Conservation (phyloP, 2,329 filamentous ascomycete genomes). For the Fusarium anthophilum region DNA sequence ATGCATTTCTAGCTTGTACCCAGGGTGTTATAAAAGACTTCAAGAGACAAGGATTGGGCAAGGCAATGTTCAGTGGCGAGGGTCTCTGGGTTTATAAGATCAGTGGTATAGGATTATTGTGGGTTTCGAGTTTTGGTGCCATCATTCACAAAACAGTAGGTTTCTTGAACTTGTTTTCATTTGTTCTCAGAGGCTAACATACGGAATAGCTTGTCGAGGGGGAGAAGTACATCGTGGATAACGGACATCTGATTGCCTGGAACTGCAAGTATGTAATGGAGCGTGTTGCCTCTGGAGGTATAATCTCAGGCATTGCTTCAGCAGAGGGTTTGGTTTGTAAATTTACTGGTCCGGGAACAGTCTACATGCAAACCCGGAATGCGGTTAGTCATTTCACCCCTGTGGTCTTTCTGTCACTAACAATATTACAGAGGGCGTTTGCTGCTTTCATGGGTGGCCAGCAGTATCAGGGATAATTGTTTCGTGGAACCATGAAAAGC, state of each 20-base stretch:
- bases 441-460: constrained; percentile 62
- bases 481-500: background rate
- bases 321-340: constrained; percentile 94
- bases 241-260: constrained; percentile 95
- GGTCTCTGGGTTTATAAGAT: constrained; percentile 92
- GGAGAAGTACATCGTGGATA: constrained; percentile 92
- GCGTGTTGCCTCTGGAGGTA: constrained; percentile 87
- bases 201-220: constrained; percentile 63
- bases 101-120: constrained; percentile 80
- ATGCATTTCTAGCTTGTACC: constrained; percentile 86
- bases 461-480: constrained; percentile 44
- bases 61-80: constrained; percentile 94
- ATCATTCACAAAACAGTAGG: constrained; percentile 93
- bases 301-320: constrained; percentile 86
- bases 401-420: constrained; percentile 12
- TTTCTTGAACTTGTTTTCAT: constrained; percentile 25
- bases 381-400: constrained; percentile 58
- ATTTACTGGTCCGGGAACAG: constrained; percentile 88
- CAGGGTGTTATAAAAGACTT: constrained; percentile 89
- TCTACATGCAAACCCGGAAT: constrained; percentile 94
- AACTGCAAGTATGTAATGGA: constrained; percentile 95
- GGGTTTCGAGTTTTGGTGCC: constrained; percentile 93
- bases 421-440: constrained; percentile 57
- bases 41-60: constrained; percentile 84
- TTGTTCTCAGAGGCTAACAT: constrained; percentile 7